Evolutionary conservation across 2,329 filamentous ascomycete species (phyloP), one percentile per base, ranked within the genome.

Genomic region (Fusarium drepaniforme): DNA sequence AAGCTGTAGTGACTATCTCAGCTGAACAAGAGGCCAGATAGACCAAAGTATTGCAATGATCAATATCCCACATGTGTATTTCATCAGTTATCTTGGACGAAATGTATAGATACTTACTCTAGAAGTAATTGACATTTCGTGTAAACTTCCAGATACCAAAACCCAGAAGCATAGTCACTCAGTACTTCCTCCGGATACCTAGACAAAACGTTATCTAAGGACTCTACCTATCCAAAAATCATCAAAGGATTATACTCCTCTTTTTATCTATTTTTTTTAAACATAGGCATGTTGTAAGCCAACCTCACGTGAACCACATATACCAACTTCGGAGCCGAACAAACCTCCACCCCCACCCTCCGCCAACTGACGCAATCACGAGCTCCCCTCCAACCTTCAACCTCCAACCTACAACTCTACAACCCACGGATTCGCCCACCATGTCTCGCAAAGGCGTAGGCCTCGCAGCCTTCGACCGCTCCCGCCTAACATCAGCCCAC

Each of bases 381-480:
- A 51, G 61, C 12, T 37, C 37, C 9, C 40, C 28, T 44, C 30
- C 33, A 35, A 35, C 35, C 59, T 23, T 23, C 23, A 28, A 28
- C 28, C 9, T 28, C 49, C 23, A 23, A 23, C 23, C 49, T 53
- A 60, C 25, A 37, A 30, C 63, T 23, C 64, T 60, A 12, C 30
- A 37, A 64, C n/a, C 37, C 56, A 57, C 16, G 6, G 16, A 21
- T 37, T 37, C 57, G 25, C 35, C 62, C 46, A 80, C 37, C 66
- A 92, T 92, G 91, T 92, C 91, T 23, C 92, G 93, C 79, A 94
- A 94, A 85, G 95, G 95, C 74, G 95, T 98, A 71, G 96, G 96
- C 80, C 92, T 98, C 68, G 95, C 93, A 37, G 96, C 96, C 81
- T 97, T 98, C 81, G 93, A 95, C 83, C 93, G 95, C 76, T 93